These are phyloP conservation scores for Puccinia triticina DNA, from an alignment of 1,284 basidiomycete genomes.

Conservation along the genomic window DNA sequence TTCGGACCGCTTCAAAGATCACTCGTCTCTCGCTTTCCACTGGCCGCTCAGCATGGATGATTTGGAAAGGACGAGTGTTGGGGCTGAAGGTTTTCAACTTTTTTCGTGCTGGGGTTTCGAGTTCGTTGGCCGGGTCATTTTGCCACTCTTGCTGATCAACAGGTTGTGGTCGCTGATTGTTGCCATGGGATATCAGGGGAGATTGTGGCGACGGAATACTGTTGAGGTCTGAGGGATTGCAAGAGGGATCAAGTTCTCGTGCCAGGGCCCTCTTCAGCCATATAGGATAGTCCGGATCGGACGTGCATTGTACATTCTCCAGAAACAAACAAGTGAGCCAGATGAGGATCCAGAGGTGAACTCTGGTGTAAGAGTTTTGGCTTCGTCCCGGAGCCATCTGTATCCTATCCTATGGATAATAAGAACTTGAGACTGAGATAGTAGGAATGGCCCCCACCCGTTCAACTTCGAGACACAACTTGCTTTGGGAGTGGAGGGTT, in stretches of 20 bases:
- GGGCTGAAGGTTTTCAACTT: not conserved
- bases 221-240: not conserved
- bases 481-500: too few species aligned
- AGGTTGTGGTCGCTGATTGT: not conserved
- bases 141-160: not conserved
- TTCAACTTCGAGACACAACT: too few species aligned
- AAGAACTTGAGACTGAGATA: too few species aligned
- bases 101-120: not conserved
- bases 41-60: not conserved
- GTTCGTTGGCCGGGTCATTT: not conserved
- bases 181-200: not conserved
- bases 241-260: not conserved
- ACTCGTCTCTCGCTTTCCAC: not conserved
- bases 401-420: too few species aligned
- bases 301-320: not conserved
- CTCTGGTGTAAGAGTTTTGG: not conserved
- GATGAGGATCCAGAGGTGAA: not conserved
- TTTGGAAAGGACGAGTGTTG: not conserved
- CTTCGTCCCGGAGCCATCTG: not conserved
- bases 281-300: not conserved
- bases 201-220: not conserved
- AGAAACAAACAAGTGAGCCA: not conserved
- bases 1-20: not conserved
- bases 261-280: not conserved
- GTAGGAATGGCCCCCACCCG: too few species aligned